phyloP scores from a whole-genome alignment of 2,329 filamentous ascomycete genomes.

The Clonostachys sp. region DNA sequence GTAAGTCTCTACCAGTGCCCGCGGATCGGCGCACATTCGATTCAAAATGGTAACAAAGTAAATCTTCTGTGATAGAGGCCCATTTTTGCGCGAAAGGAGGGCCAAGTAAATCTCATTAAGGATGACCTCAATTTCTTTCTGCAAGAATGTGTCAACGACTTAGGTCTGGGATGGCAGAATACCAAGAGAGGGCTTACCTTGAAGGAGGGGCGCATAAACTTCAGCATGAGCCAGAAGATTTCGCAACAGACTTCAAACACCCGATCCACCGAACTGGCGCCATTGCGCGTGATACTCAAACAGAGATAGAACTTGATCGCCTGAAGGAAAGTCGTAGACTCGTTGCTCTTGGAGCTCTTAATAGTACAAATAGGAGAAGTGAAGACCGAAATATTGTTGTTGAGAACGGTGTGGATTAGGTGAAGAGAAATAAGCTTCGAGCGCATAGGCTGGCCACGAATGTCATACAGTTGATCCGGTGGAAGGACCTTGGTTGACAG shows the following conservation, averaged over 20 bases:
- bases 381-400: constrained; percentile 90
- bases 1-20: constrained; percentile 89
- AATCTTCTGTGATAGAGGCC: constrained; percentile 85
- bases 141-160: constrained; percentile 2
- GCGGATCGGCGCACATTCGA: constrained; percentile 77
- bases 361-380: constrained; percentile 90
- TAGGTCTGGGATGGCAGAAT: too few relatives aligned
- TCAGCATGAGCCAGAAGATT: constrained; percentile 97
- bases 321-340: constrained; percentile 86
- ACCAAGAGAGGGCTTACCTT: constrained; percentile 54
- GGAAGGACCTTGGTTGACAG: constrained; percentile 88
- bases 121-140: constrained; percentile 98
- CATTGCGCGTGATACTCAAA: constrained; percentile 90
- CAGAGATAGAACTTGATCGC: constrained; percentile 97
- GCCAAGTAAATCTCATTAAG: constrained; percentile 95
- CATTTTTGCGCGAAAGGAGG: constrained; percentile 81
- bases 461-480: constrained; percentile 86
- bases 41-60: constrained; percentile 85
- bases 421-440: constrained; percentile 95
- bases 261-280: constrained; percentile 83
- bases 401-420: constrained; percentile 89
- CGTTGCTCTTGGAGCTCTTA: constrained; percentile 81
- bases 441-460: constrained; percentile 93
- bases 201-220: constrained; percentile 86
- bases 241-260: constrained; percentile 96